Conservation (phyloP, 129 eudicot genomes). For the Mikania micrantha region DNA sequence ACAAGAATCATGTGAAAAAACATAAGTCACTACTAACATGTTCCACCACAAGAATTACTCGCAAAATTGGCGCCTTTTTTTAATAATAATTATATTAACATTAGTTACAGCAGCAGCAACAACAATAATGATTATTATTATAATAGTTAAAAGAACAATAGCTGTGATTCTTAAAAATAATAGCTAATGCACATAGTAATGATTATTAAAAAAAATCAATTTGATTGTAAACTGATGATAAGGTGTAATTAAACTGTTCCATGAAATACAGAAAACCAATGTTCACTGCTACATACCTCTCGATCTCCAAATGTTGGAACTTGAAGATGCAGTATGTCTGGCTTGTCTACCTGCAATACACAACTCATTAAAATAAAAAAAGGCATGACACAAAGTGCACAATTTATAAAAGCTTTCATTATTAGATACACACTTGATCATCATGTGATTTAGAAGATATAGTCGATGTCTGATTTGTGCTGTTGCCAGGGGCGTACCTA, state of each 20-base stretch:
- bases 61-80: not conserved
- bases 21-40: not conserved
- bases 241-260: not conserved
- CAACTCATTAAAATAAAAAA: not conserved
- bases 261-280: slow-evolving; percentile 4
- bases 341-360: slow-evolving; percentile 31
- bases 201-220: not conserved
- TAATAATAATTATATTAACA: not conserved
- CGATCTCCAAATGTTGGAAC: slow-evolving; percentile 30
- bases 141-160: not conserved
- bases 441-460: not conserved
- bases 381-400: not conserved
- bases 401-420: not conserved
- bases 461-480: slow-evolving; percentile 2
- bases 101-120: too few relatives aligned
- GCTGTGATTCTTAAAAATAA: not conserved
- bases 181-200: not conserved
- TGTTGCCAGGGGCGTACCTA: too few relatives aligned
- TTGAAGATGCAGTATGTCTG: slow-evolving; percentile 30
- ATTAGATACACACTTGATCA: not conserved
- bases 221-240: not conserved
- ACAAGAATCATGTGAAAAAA: not conserved
- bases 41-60: not conserved
- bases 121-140: not conserved
- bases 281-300: slow-evolving; percentile 31